phyloP scores from a whole-genome alignment of 2,329 filamentous ascomycete genomes.

The Sporothrix euskadiensis region DNA sequence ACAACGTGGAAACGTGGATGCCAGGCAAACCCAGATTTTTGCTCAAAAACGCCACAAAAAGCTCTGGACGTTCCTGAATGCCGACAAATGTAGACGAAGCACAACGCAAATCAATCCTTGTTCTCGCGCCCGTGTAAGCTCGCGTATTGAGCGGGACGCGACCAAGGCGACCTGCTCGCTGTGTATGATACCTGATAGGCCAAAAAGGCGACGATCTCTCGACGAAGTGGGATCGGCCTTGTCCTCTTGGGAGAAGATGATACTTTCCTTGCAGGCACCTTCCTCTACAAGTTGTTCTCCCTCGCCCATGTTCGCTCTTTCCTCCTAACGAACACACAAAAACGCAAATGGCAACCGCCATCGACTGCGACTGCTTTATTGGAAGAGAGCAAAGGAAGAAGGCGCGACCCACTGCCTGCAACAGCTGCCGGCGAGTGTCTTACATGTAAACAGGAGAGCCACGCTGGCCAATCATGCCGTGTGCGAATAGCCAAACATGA shows the following conservation, averaged over 20 bases:
- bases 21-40: neutral
- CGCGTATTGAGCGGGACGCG: slow-evolving; percentile 4
- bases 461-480: neutral
- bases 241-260: neutral
- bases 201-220: slow-evolving; percentile 1
- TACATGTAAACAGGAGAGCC: slow-evolving; percentile 10
- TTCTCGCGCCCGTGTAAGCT: neutral
- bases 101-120: neutral
- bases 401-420: slow-evolving; percentile 11
- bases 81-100: neutral
- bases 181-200: slow-evolving; percentile 14
- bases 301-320: neutral
- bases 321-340: neutral
- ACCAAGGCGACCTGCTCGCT: neutral
- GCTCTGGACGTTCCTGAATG: slow-evolving; percentile 6
- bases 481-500: neutral
- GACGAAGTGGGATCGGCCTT: neutral
- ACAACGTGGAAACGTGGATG: neutral
- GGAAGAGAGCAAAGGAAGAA: neutral
- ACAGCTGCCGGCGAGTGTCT: slow-evolving; percentile 10
- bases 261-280: neutral
- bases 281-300: neutral
- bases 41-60: neutral
- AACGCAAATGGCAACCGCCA: neutral
- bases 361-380: neutral